A percentile compares a stretch with the other conserved stretches of the same genome.
phyloP scores from a whole-genome alignment of 1,284 basidiomycete genomes.

The Cutaneotrichosporon cavernicola region DNA sequence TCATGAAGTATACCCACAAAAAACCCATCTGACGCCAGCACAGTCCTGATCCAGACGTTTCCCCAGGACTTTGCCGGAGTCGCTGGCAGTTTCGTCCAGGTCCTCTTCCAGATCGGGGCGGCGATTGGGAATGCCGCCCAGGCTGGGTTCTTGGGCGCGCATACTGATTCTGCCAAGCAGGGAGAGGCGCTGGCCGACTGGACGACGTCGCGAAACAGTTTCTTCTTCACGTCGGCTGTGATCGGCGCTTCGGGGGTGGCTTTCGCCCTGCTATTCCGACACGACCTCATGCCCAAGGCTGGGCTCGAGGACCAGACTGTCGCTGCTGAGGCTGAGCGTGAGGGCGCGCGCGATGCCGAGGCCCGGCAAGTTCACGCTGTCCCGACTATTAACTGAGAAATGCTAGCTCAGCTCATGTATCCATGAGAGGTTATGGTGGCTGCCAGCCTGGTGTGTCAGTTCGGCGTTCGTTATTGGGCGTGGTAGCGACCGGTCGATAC shows the following conservation, averaged over 20 bases:
- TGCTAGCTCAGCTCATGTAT: too few relatives aligned
- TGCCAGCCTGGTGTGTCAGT: too few relatives aligned
- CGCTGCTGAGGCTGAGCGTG: not conserved
- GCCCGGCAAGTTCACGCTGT: not conserved
- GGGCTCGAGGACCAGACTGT: not conserved
- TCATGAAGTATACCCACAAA: slow-evolving; percentile 29
- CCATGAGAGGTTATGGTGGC: too few relatives aligned
- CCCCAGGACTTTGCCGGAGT: slow-evolving; percentile 43
- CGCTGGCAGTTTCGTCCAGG: slow-evolving; percentile 44
- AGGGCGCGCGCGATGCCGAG: not conserved
- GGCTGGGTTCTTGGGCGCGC: slow-evolving; percentile 39
- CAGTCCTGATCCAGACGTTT: slow-evolving; percentile 41
- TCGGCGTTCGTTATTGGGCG: too few relatives aligned
- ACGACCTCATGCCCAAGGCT: slow-evolving; percentile 28
- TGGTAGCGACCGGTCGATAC: too few relatives aligned
- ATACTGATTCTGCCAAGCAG: slow-evolving; percentile 18
- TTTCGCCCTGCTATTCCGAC: slow-evolving; percentile 42
- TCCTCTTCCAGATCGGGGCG: slow-evolving; percentile 51
- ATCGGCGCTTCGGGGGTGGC: slow-evolving; percentile 40
- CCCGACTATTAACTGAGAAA: not conserved
- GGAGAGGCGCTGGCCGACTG: slow-evolving; percentile 34
- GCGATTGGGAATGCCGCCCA: slow-evolving; percentile 50
- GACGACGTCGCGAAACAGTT: slow-evolving; percentile 40
- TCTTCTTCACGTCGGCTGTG: slow-evolving; percentile 44
- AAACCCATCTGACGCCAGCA: slow-evolving; percentile 10